Percentiles rank a stretch among this genome's conserved stretches.
Conservation (phyloP, 805 yeast species). For the Lachancea fermentati region DNA sequence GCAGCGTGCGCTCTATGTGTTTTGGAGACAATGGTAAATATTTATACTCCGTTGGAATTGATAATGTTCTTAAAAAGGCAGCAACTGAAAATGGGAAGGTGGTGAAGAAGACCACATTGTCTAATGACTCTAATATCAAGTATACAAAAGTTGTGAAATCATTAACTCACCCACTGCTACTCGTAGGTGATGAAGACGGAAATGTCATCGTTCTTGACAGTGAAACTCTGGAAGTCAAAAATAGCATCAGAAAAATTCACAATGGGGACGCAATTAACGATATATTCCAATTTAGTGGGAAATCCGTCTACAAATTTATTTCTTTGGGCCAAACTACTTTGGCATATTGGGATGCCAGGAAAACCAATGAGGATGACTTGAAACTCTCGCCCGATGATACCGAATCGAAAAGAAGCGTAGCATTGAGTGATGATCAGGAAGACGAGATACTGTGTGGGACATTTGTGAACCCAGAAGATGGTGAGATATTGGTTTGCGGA, state of each 20-base stretch:
- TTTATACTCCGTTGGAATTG: constrained; percentile 72
- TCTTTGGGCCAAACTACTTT: constrained; percentile 80
- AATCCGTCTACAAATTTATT: constrained; percentile 70
- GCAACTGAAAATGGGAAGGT: constrained; percentile 71
- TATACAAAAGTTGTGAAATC: constrained; percentile 35
- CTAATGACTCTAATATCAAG: constrained; percentile 14
- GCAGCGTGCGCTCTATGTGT: constrained; percentile 69
- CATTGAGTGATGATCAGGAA: constrained; percentile 81
- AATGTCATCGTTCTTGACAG: constrained; percentile 59
- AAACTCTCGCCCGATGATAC: constrained; percentile 16
- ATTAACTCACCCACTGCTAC: constrained; percentile 36
- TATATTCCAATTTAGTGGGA: constrained; percentile 57
- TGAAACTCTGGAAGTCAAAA: constrained; percentile 43
- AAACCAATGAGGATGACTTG: constrained; percentile 29
- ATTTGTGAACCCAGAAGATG: constrained; percentile 57
- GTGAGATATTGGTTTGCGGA: constrained; percentile 67
- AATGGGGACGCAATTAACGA: constrained; percentile 71
- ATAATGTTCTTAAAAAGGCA: constrained; percentile 72
- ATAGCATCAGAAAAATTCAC: constrained; percentile 51
- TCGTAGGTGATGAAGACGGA: constrained; percentile 67
- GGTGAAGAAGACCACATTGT: constrained; percentile 40
- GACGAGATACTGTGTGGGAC: constrained; percentile 82
- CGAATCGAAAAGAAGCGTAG: constrained; percentile 41
- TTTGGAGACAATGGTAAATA: constrained; percentile 49
- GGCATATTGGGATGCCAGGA: constrained; percentile 71